A percentile compares a stretch with the other conserved stretches of the same genome.
phyloP scores from a whole-genome alignment of 441 rosid genomes.

The Erodium trifolium region DNA sequence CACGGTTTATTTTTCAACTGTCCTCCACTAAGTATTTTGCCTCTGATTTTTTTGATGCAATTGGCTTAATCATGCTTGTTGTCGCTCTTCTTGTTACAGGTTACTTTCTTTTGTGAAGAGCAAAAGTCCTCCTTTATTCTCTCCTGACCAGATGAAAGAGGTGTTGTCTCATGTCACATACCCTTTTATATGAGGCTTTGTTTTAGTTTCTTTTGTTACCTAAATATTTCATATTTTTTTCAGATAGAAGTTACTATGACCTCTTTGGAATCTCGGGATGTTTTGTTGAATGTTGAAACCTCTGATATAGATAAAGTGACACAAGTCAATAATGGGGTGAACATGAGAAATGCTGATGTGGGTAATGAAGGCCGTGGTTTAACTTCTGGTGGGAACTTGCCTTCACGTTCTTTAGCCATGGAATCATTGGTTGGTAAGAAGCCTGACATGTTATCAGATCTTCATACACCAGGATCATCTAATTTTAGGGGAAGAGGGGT shows the following conservation, averaged over 20 bases:
- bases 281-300: constrained; percentile 16
- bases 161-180: constrained; percentile 36
- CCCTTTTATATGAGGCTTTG: constrained; percentile 8
- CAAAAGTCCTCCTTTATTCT: constrained; percentile 41
- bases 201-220: constrained; percentile 16
- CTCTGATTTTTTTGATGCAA: constrained; percentile 1
- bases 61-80: too few species aligned
- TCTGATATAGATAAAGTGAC: constrained; percentile 30
- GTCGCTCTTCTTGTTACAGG: constrained; percentile 32
- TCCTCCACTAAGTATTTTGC: constrained; percentile 11
- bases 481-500: constrained; percentile 43
- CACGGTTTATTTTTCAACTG: constrained; percentile 35
- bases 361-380: constrained; percentile 27
- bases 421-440: constrained; percentile 27
- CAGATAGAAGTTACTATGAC: constrained; percentile 50
- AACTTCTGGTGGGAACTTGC: constrained; percentile 20
- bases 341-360: constrained; percentile 22
- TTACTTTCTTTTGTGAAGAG: constrained; percentile 45
- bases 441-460: constrained; percentile 29
- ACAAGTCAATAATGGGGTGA: constrained; percentile 14
- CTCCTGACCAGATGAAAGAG: constrained; percentile 54
- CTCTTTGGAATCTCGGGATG: constrained; percentile 26
- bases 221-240: constrained; percentile 15
- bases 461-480: constrained; percentile 32
- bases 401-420: constrained; percentile 16